These are phyloP conservation scores for Coprinellus micaceus DNA, from an alignment of 768 basidiomycete species.

Conservation along the genomic window DNA sequence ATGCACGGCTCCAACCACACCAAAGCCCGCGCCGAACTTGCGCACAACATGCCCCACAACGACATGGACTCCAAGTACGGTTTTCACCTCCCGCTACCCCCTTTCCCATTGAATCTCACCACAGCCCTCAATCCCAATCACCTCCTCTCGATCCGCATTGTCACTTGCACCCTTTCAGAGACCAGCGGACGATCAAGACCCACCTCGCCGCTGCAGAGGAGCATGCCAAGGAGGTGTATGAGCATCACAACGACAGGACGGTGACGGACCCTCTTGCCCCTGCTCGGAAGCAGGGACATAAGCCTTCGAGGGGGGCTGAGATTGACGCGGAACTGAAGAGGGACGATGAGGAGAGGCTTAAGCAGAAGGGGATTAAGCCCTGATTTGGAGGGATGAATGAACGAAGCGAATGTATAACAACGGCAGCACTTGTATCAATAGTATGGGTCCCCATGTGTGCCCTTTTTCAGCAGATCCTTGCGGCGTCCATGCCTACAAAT, in stretches of 20 bases:
- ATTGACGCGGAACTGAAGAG: slow-evolving; percentile 53
- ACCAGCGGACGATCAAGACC: slow-evolving; percentile 38
- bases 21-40: background rate
- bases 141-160: too few relatives aligned
- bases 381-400: background rate
- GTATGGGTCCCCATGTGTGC: too few relatives aligned
- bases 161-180: too few relatives aligned
- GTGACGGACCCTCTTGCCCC: slow-evolving; percentile 45
- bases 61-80: slow-evolving; percentile 40
- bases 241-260: slow-evolving; percentile 33
- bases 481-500: too few relatives aligned
- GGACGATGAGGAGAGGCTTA: slow-evolving; percentile 48
- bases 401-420: too few relatives aligned
- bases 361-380: slow-evolving; percentile 32
- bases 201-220: slow-evolving; percentile 30
- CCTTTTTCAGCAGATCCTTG: too few relatives aligned
- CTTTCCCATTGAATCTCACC: background rate
- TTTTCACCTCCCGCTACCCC: background rate
- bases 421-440: too few relatives aligned
- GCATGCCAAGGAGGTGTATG: slow-evolving; percentile 17
- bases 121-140: background rate
- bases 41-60: slow-evolving; percentile 23
- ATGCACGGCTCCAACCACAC: background rate
- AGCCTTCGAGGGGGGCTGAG: slow-evolving; percentile 55
- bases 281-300: slow-evolving; percentile 50